Evolutionary conservation across 176 grass and related monocot species (phyloP), one percentile per base, ranked within the genome.

Genomic region (Oropetium thomaeum): DNA sequence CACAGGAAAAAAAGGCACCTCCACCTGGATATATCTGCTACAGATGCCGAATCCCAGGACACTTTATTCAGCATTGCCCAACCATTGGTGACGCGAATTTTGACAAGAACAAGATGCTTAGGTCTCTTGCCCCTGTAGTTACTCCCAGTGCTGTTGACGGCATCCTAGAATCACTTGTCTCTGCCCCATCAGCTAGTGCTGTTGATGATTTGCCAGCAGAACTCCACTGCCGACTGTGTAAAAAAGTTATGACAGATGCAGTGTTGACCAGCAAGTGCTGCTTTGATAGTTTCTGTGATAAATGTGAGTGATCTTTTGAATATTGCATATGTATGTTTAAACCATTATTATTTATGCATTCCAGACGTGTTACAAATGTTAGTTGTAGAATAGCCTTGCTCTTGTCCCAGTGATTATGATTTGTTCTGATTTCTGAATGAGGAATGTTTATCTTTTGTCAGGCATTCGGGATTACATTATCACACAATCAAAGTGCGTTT

Each of bases 61-160:
- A 93, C 70, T 93, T 89, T 66, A 93, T 93, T 69, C 83, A 89
- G 10, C 90, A 93, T 45, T 93, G 90, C 25, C 83, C 80, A 2
- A 93, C 71, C 3, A 87, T 87, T 53, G 80, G 80, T 16, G 87
- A 93, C 75, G 32, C 86, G 17, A 73, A 71, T 22, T 93, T 78
- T 60, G 76, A 87, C 34, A 43, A 81, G n/a, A 86, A 81, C 45
- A 89, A 61, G 54, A 58, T 81, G 62, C 54, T 30, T 52, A 67
- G 39, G 20, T 42, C 80, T 27, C 43, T 80, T 65, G 86, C 59
- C 20, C 78, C 81, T 22, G 75, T 69, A 34, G 75, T 88, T 37
- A 60, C 80, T 71, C 23, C 48, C 41, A 70, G 59, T 75, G 44
- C 81, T 74, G 68, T 70, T 65, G 68, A 67, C 74, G 83, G 61